phyloP scores from a whole-genome alignment of 2,329 filamentous ascomycete species.

The Fusarium sterilihyphosum region DNA sequence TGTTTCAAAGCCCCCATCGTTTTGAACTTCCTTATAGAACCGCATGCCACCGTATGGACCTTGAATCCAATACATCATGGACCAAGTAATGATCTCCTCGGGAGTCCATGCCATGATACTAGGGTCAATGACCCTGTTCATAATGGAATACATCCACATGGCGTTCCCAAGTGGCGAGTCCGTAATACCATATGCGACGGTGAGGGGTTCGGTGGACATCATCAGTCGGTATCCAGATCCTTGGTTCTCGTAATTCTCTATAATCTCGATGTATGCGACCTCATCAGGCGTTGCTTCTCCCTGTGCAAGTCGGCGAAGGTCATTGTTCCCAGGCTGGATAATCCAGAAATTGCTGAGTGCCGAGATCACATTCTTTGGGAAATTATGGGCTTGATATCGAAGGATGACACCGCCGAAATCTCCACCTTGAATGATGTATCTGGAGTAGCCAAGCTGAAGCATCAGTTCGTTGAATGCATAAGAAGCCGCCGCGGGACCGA shows the following conservation, averaged over 20 bases:
- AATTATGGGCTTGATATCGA: not conserved
- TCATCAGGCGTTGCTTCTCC: not conserved
- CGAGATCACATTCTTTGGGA: not conserved
- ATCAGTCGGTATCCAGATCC: not conserved
- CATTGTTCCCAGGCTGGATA: not conserved
- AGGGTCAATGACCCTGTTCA: not conserved
- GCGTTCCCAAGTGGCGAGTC: not conserved
- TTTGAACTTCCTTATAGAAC: not conserved
- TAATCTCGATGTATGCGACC: not conserved
- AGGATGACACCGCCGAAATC: not conserved
- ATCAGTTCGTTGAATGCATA: not conserved
- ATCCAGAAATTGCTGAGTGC: not conserved
- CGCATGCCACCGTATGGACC: not conserved
- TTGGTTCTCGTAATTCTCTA: not conserved
- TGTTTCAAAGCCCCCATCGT: not conserved
- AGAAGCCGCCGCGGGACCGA: not conserved
- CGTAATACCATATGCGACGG: not conserved
- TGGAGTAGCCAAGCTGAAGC: not conserved
- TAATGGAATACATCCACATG: not conserved
- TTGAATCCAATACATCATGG: not conserved
- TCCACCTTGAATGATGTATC: not conserved
- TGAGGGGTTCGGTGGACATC: not conserved
- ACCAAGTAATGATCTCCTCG: not conserved
- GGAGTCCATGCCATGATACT: not conserved
- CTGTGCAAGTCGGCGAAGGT: not conserved